These are phyloP conservation scores for Trichoderma virens DNA, from an alignment of 495 filamentous ascomycete species.

Conservation along the genomic window DNA sequence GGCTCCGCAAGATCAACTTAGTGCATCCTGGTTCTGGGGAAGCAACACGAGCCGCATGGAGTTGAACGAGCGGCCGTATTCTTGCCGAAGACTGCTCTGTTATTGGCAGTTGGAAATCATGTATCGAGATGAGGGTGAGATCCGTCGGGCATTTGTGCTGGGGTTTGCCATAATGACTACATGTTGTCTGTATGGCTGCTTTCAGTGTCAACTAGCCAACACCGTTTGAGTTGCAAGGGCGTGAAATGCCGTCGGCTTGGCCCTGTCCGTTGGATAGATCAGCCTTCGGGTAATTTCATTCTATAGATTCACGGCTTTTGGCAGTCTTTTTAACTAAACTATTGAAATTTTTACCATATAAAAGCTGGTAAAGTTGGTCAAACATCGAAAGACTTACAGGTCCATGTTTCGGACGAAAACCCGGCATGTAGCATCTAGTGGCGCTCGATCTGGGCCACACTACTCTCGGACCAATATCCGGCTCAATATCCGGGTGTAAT, in stretches of 20 bases:
- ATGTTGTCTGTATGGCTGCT: neutral
- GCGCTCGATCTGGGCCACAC: neutral
- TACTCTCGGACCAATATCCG: slow-evolving; percentile 5
- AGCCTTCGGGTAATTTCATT: neutral
- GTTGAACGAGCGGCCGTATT: neutral
- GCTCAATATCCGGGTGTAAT: neutral
- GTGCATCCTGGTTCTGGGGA: neutral
- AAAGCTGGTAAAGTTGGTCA: neutral
- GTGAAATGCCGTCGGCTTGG: neutral
- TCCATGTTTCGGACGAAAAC: neutral
- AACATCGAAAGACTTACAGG: neutral
- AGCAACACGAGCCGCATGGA: neutral
- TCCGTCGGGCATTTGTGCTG: neutral
- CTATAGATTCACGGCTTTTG: neutral
- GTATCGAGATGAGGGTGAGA: neutral
- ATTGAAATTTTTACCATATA: neutral
- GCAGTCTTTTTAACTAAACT: neutral
- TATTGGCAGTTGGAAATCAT: neutral
- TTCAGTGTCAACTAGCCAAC: neutral
- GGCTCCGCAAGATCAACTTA: slow-evolving; percentile 1
- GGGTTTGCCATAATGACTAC: neutral
- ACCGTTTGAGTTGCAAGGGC: neutral
- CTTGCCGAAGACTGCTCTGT: neutral
- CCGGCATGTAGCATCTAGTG: neutral
- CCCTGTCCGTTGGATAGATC: neutral